Evolutionary conservation across 2,329 filamentous ascomycete genomes (phyloP).

Genomic region (Trichothecium sympodiale): DNA sequence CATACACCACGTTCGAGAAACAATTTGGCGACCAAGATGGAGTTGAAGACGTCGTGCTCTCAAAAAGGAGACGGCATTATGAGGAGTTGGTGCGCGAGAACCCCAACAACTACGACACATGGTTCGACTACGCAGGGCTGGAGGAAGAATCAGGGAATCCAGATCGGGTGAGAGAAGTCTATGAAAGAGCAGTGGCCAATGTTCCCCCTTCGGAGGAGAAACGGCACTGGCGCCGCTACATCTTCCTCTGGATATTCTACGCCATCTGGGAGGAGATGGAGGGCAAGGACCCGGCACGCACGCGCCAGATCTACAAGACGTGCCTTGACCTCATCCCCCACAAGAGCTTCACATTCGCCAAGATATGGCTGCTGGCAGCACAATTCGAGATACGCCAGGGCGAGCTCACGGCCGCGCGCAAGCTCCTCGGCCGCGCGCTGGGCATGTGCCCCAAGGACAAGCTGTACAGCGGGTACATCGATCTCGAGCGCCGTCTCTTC

Average conservation of each 20-base stretch:
- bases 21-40: constrained; percentile 91
- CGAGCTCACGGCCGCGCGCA: constrained; percentile 69
- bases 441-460: constrained; percentile 95
- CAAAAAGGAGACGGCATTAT: constrained; percentile 85
- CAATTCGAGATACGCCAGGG: constrained; percentile 88
- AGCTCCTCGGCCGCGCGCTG: constrained; percentile 80
- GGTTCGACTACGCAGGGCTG: constrained; percentile 89
- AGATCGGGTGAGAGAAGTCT: constrained; percentile 81
- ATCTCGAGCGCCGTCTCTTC: constrained; percentile 84
- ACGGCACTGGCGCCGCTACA: constrained; percentile 92
- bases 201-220: constrained; percentile 93
- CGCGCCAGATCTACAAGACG: constrained; percentile 82
- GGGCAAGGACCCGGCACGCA: constrained; percentile 64
- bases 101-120: constrained; percentile 90
- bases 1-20: constrained; percentile 96
- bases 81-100: constrained; percentile 92
- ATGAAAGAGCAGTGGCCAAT: constrained; percentile 91
- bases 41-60: constrained; percentile 90
- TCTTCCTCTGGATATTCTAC: constrained; percentile 97
- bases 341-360: constrained; percentile 95
- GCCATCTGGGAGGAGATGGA: constrained; percentile 90
- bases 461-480: constrained; percentile 86
- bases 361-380: constrained; percentile 88
- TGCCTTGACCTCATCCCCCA: constrained; percentile 84
- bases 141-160: constrained; percentile 78